phyloP scores from a whole-genome alignment of 208 protist genomes.

The Trypanosoma melophagium region DNA sequence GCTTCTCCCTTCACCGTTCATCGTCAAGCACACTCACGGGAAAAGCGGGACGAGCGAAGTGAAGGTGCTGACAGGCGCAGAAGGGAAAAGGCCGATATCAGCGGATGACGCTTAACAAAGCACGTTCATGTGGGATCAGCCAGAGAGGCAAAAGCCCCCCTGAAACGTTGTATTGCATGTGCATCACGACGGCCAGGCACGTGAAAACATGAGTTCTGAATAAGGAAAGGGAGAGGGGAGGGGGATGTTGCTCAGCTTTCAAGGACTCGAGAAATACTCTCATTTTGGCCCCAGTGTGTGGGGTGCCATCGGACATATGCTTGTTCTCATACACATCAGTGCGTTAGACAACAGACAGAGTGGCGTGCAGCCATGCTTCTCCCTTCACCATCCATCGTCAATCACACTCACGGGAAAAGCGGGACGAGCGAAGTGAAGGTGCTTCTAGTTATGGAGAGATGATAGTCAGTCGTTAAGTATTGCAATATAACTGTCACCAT shows the following conservation, averaged over 20 bases:
- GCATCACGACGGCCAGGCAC: too few species aligned
- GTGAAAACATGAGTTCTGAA: too few species aligned
- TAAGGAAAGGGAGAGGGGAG: background rate
- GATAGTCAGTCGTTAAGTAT: background rate
- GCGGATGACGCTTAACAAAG: too few species aligned
- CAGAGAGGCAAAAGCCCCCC: too few species aligned
- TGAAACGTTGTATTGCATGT: too few species aligned
- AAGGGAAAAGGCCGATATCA: too few species aligned
- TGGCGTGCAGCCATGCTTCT: too few species aligned
- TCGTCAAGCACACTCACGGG: conserved; percentile 20
- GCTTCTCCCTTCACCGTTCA: conserved; percentile 29
- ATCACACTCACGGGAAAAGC: background rate
- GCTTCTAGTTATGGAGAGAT: background rate
- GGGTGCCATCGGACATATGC: conserved; percentile 31
- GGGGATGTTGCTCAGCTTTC: conserved; percentile 21
- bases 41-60: background rate
- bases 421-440: background rate
- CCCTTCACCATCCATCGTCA: conserved; percentile 33
- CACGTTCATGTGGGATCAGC: too few species aligned
- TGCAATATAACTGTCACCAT: conserved; percentile 18
- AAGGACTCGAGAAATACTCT: conserved; percentile 27
- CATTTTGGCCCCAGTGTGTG: conserved; percentile 7
- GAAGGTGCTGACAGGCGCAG: too few species aligned
- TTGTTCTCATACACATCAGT: conserved; percentile 35
- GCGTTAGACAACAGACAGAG: too few species aligned